These are phyloP conservation scores for Vicia villosa DNA, from an alignment of 306 rosid genomes.

Conservation along the genomic window DNA sequence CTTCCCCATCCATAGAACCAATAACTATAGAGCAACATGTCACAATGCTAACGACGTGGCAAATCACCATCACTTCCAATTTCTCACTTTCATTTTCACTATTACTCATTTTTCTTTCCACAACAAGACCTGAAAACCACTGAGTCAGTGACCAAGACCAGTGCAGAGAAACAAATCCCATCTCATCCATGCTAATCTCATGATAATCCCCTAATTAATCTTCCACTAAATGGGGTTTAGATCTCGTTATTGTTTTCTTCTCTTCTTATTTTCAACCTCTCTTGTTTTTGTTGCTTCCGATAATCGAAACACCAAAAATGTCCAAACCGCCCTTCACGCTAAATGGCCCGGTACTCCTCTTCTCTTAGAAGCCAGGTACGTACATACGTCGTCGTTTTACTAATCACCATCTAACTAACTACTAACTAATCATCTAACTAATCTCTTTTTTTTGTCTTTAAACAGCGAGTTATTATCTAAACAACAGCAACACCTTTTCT, in stretches of 20 bases:
- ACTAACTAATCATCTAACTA: neutral
- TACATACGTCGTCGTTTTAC: neutral
- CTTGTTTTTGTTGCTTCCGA: conserved; percentile 30
- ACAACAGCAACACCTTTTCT: conserved; percentile 61
- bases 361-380: conserved; percentile 91
- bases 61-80: neutral
- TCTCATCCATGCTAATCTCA: neutral
- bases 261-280: neutral
- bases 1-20: neutral
- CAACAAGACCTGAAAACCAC: neutral
- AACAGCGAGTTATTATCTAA: conserved; percentile 77
- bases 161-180: neutral
- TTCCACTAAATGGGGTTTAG: conserved; percentile 7
- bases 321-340: conserved; percentile 73
- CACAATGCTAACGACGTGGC: conserved; percentile 28
- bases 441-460: neutral
- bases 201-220: neutral
- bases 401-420: neutral
- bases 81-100: no score
- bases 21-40: conserved; percentile 20
- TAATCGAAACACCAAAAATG: conserved; percentile 68
- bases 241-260: neutral
- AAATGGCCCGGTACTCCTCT: conserved; percentile 90
- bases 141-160: neutral
- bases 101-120: no score